A percentile compares a stretch with the other conserved stretches of the same genome.
Conservation (phyloP, 257 asterid genomes). For the Avicennia marina region DNA sequence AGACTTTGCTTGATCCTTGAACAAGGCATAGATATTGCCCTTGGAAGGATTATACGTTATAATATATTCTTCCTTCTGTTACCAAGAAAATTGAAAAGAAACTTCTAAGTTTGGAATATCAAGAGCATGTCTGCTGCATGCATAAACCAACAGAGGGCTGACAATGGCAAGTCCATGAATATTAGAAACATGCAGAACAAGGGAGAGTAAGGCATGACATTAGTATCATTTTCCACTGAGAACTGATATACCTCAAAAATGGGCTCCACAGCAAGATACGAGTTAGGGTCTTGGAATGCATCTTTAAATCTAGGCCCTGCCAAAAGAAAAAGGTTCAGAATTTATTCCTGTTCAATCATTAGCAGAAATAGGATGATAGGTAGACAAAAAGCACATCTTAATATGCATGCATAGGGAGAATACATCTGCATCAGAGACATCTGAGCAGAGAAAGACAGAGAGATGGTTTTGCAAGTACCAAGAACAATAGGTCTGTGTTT, state of each 20-base stretch:
- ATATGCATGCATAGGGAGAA: neutral
- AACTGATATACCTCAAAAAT: slow-evolving; percentile 70
- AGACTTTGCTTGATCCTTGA: slow-evolving; percentile 93
- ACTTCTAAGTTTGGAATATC: slow-evolving; percentile 10
- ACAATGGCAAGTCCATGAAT: slow-evolving; percentile 12
- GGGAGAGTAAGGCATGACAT: slow-evolving; percentile 1
- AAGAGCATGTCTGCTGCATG: no score
- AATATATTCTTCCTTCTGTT: slow-evolving; percentile 80
- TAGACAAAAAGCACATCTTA: neutral
- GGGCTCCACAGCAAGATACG: slow-evolving; percentile 85
- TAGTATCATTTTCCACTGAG: slow-evolving; percentile 30
- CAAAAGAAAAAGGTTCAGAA: slow-evolving; percentile 20
- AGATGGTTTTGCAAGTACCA: slow-evolving; percentile 32
- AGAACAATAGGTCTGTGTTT: slow-evolving; percentile 81
- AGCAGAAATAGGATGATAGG: slow-evolving; percentile 8
- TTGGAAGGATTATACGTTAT: slow-evolving; percentile 78
- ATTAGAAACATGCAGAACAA: slow-evolving; percentile 5
- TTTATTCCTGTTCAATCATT: slow-evolving; percentile 1
- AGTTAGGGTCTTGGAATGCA: slow-evolving; percentile 87
- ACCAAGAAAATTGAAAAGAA: slow-evolving; percentile 14
- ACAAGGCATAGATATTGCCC: slow-evolving; percentile 72
- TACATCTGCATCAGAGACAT: no score
- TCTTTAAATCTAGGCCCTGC: slow-evolving; percentile 95
- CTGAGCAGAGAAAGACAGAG: no score
- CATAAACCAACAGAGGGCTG: no score